Evolutionary conservation across 257 asterid genomes (phyloP), one percentile per base, ranked within the genome.

Genomic region (Ballota nigra): DNA sequence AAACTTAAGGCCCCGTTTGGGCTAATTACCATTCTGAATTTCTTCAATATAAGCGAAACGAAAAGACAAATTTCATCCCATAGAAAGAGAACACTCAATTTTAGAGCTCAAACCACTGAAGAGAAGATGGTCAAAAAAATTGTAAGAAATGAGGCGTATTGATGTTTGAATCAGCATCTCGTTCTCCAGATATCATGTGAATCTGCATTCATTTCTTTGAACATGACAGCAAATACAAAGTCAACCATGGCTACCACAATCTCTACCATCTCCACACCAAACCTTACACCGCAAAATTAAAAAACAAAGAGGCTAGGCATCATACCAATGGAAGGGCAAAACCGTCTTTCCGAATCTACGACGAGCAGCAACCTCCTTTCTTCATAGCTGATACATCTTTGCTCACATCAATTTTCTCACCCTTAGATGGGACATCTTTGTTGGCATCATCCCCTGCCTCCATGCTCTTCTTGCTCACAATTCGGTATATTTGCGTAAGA

Each of bases 381-480:
- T 87, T 91, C 77, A 87, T 63, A 31, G 78, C 92, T 7, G 97
- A 87, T 45, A 87, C 88, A 41, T 87, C 97, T 79, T 88, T 88
- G 20, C 78, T 87, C 0, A 88, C 84, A 26, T 91, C 95, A 12
- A 91, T 88, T 68, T 88, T 88, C 86, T 91, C 97, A 11, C 96
- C 92, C 74, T 76, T 83, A 0, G 92, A 75, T 8, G 96, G 96
- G 3, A 88, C 85, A 53, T 75, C 55, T 77, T 2, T 78, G 65
- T 20, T 72, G 20, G 82, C 90, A 60, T 86, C 80, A 22, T 87
- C 89, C 0, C 87, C 76, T 0, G 83, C 49, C 74, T 88, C 96
- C 86, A 91, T 84, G n/a, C 92, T 78, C 70, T 91, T 91, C 86
- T 81, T 91, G 83, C 94, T 88, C 77, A 91, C 92, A 1, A 78